These are phyloP conservation scores for Candida golubevii DNA, from an alignment of 805 yeast species.

Conservation along the genomic window DNA sequence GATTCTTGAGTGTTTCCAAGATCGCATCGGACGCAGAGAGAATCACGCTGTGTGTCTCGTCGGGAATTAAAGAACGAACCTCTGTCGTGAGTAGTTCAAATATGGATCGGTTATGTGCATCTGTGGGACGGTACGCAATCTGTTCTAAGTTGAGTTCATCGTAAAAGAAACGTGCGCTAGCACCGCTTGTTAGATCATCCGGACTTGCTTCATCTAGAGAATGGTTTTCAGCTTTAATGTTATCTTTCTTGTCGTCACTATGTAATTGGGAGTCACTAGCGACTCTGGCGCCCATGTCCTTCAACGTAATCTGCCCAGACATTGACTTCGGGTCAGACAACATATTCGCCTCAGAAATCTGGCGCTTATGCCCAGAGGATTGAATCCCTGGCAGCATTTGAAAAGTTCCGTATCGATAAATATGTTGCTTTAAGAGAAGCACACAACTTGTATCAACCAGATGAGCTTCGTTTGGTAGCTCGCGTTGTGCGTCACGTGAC, in stretches of 20 bases:
- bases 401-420: too few species aligned
- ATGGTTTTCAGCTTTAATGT: background rate
- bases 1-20: constrained; percentile 51
- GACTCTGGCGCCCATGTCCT: constrained; percentile 64
- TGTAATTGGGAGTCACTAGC: background rate
- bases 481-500: too few species aligned
- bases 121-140: constrained; percentile 60
- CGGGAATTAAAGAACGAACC: constrained; percentile 57
- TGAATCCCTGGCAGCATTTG: too few species aligned
- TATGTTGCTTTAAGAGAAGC: too few species aligned
- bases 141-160: constrained; percentile 34
- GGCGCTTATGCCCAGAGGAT: background rate
- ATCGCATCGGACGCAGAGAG: constrained; percentile 68
- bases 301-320: constrained; percentile 59
- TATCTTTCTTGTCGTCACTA: background rate
- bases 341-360: constrained; percentile 33
- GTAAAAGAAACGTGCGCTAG: constrained; percentile 3
- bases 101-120: constrained; percentile 43
- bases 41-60: constrained; percentile 70
- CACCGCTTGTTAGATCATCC: too few species aligned
- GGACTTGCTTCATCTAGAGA: too few species aligned
- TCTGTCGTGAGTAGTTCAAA: constrained; percentile 59
- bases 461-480: too few species aligned
- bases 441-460: too few species aligned
- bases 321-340: constrained; percentile 66